phyloP scores from a whole-genome alignment of 129 eudicot species.

The Helichrysum umbraculigerum region DNA sequence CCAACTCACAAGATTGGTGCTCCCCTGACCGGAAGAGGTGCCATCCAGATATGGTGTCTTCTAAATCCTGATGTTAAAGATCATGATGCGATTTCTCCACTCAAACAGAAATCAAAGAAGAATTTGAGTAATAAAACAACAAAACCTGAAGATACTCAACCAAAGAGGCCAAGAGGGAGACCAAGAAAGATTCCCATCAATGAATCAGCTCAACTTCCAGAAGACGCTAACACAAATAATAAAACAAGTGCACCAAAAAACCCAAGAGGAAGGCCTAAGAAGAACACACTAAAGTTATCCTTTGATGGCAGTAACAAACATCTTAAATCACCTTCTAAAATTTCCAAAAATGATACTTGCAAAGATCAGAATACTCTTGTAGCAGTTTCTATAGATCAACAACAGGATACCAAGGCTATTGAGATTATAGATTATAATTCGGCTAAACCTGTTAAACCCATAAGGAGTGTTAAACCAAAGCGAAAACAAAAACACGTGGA shows the following conservation, averaged over 20 bases:
- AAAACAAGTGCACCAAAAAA: constrained; percentile 18
- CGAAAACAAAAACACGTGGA: background rate
- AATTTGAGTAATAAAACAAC: constrained; percentile 18
- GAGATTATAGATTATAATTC: background rate
- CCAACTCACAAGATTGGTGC: constrained; percentile 84
- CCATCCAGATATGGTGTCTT: constrained; percentile 86
- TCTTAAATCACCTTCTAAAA: background rate
- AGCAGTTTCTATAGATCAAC: background rate
- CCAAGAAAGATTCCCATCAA: constrained; percentile 38
- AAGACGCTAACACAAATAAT: constrained; percentile 7
- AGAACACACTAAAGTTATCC: constrained; percentile 38
- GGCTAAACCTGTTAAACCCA: background rate
- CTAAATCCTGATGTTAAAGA: constrained; percentile 36
- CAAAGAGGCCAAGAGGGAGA: constrained; percentile 45
- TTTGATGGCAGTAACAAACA: constrained; percentile 9
- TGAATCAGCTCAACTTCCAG: constrained; percentile 22
- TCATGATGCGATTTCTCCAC: constrained; percentile 30
- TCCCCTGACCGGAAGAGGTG: constrained; percentile 85
- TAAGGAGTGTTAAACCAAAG: background rate
- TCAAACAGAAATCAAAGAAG: constrained; percentile 33
- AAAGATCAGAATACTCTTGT: background rate
- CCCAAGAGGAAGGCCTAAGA: constrained; percentile 78
- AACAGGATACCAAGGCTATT: background rate
- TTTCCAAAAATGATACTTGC: background rate
- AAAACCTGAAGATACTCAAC: constrained; percentile 23